Evolutionary conservation across 495 filamentous ascomycete genomes (phyloP).

Genomic region (Immersiella caudata): DNA sequence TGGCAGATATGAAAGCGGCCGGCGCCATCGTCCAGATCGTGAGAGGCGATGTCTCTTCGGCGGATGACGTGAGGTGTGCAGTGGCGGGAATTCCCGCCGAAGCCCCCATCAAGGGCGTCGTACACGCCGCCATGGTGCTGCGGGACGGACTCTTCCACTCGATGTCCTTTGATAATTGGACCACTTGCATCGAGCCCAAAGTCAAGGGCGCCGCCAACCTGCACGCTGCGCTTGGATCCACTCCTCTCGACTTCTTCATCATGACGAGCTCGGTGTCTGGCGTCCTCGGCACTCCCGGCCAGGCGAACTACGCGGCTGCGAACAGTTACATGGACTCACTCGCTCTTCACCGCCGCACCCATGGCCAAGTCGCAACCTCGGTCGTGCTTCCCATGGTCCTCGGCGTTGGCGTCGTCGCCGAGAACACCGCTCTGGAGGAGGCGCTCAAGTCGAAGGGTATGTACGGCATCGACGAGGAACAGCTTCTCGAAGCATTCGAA

Average conservation of each 20-base stretch:
- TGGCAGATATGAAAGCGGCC: conserved; percentile 3
- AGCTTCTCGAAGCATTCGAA: conserved; percentile 40
- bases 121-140: conserved; percentile 58
- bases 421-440: conserved; percentile 42
- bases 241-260: conserved; percentile 56
- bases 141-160: conserved; percentile 43
- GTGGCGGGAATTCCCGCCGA: background rate
- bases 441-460: conserved; percentile 39
- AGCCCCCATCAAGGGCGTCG: conserved; percentile 45
- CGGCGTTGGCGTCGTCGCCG: conserved; percentile 44
- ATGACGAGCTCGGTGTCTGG: conserved; percentile 53
- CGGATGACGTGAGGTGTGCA: background rate
- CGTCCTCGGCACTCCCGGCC: conserved; percentile 47
- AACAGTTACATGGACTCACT: conserved; percentile 50
- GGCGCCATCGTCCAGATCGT: conserved; percentile 12
- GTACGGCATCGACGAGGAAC: conserved; percentile 46
- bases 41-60: conserved; percentile 5
- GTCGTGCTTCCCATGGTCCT: conserved; percentile 40
- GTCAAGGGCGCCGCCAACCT: conserved; percentile 45
- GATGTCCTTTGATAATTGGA: conserved; percentile 41
- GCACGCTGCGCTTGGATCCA: conserved; percentile 38
- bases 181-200: conserved; percentile 41
- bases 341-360: conserved; percentile 24
- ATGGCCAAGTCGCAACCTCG: conserved; percentile 24
- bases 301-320: conserved; percentile 53